These are phyloP conservation scores for Eustoma russellianum DNA, from an alignment of 257 asterid genomes.

Conservation along the genomic window DNA sequence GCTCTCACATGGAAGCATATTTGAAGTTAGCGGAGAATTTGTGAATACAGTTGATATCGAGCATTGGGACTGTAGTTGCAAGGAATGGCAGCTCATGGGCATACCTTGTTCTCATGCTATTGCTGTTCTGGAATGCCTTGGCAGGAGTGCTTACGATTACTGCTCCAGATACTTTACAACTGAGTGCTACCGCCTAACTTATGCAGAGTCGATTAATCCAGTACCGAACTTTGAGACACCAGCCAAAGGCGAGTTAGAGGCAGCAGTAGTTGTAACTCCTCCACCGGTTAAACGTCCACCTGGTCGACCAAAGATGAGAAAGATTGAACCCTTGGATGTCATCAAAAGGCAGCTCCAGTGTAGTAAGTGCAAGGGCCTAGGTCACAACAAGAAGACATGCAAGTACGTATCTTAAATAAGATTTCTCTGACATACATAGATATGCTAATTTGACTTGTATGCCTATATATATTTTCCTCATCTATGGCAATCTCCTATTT, in stretches of 20 bases:
- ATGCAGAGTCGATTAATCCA: constrained; percentile 82
- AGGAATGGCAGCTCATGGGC: constrained; percentile 82
- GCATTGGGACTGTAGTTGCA: constrained; percentile 84
- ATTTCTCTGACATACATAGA: too few species aligned
- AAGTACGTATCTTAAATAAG: constrained; percentile 33
- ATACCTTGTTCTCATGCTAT: constrained; percentile 92
- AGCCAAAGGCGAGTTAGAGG: constrained; percentile 44
- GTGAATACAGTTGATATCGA: constrained; percentile 63
- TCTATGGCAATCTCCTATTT: too few species aligned
- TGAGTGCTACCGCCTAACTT: constrained; percentile 55
- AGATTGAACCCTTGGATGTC: constrained; percentile 56
- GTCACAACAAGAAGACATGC: constrained; percentile 97
- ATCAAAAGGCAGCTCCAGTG: constrained; percentile 98
- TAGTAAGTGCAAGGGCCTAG: constrained; percentile 94
- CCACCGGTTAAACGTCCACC: constrained; percentile 94
- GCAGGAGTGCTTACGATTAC: constrained; percentile 55
- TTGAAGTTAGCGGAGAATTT: constrained; percentile 63
- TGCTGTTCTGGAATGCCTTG: constrained; percentile 52
- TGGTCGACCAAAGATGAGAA: constrained; percentile 83
- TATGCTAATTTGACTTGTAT: too few species aligned
- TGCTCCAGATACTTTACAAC: constrained; percentile 68
- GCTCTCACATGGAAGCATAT: constrained; percentile 42
- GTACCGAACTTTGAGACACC: constrained; percentile 81
- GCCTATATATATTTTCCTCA: too few species aligned
- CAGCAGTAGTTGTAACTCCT: constrained; percentile 62